A percentile compares a stretch with the other conserved stretches of the same genome.
These are phyloP conservation scores for Mrakia frigida DNA, from an alignment of 768 basidiomycete genomes.

Conservation along the genomic window DNA sequence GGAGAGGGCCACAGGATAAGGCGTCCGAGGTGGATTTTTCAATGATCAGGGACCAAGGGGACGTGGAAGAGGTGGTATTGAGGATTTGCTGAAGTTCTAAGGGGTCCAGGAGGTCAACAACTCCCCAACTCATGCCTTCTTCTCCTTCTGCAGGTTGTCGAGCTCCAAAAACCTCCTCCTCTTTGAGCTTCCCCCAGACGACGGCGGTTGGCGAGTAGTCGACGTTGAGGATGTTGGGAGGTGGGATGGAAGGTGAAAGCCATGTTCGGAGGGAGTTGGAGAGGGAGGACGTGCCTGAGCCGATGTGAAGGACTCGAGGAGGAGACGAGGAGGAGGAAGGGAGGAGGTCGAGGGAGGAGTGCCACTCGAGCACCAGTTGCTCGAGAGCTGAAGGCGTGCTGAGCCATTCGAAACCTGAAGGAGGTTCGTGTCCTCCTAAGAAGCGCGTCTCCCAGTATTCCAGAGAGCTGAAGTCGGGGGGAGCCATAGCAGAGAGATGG, in stretches of 20 bases:
- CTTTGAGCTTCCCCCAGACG: neutral
- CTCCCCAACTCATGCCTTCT: constrained; percentile 13
- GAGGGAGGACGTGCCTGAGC: constrained; percentile 16
- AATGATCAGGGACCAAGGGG: constrained; percentile 11
- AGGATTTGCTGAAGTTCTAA: neutral
- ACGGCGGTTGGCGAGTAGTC: constrained; percentile 12
- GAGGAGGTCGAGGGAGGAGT: neutral
- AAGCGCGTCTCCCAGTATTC: constrained; percentile 14
- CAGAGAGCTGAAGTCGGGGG: constrained; percentile 22
- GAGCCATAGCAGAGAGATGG: neutral
- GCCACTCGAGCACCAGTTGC: neutral
- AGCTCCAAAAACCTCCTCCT: constrained; percentile 6
- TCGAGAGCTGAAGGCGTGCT: neutral
- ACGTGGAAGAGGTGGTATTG: neutral
- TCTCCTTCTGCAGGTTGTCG: neutral
- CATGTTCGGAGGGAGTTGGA: constrained; percentile 10
- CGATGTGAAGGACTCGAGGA: constrained; percentile 18
- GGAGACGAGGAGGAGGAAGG: neutral
- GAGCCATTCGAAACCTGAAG: constrained; percentile 21
- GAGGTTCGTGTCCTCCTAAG: neutral
- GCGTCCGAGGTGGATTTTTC: constrained; percentile 26
- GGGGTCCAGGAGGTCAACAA: constrained; percentile 8
- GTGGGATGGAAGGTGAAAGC: neutral
- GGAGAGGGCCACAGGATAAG: constrained; percentile 18
- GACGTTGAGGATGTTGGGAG: constrained; percentile 10